A percentile compares a stretch with the other conserved stretches of the same genome.
These are phyloP conservation scores for Fusarium coicis DNA, from an alignment of 2,329 filamentous ascomycete species.

Conservation along the genomic window DNA sequence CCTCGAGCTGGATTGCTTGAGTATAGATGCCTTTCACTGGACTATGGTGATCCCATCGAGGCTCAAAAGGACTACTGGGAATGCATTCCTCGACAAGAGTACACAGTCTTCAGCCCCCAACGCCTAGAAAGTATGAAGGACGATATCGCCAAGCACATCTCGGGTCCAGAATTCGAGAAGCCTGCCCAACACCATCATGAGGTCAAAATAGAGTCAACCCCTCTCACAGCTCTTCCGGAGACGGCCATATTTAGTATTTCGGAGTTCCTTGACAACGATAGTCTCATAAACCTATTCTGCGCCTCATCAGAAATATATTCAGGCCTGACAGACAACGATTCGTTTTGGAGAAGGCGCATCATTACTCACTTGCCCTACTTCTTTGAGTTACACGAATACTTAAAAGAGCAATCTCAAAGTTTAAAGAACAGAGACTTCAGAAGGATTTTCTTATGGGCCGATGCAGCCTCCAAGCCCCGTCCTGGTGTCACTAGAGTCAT, in stretches of 20 bases:
- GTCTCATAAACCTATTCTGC: background rate
- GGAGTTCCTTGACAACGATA: background rate
- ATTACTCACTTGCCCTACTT: background rate
- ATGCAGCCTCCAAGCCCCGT: background rate
- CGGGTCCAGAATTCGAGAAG: background rate
- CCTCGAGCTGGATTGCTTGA: background rate
- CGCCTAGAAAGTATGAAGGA: background rate
- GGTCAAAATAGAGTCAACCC: background rate
- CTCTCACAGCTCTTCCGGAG: background rate
- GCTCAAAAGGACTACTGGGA: background rate
- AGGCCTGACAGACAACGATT: background rate
- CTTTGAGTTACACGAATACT: background rate
- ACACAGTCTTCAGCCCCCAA: background rate
- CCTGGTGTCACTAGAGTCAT: background rate
- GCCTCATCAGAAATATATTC: background rate
- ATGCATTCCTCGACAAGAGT: background rate
- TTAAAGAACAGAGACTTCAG: background rate
- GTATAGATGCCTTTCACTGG: background rate
- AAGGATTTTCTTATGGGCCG: background rate
- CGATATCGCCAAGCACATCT: background rate
- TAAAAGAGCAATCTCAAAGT: background rate
- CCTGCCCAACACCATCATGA: fast-evolving
- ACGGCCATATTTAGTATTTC: background rate
- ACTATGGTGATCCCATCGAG: background rate
- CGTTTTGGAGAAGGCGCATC: background rate